Conservation (phyloP, 2,329 filamentous ascomycete genomes). For the Aspergillus brunneoviolaceus region DNA sequence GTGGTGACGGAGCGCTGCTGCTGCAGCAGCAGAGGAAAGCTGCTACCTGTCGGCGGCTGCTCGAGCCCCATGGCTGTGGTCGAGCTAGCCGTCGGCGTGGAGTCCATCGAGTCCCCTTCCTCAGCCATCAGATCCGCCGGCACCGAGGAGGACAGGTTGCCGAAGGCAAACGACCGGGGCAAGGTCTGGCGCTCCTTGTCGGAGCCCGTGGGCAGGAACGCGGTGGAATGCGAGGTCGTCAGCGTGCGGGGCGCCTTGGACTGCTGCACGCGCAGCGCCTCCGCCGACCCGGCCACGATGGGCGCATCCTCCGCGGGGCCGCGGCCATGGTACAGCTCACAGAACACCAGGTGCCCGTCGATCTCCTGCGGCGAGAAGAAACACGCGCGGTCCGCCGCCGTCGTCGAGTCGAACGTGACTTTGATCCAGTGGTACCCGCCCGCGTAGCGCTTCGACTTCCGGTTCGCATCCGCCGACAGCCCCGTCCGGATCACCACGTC, state of each 20-base stretch:
- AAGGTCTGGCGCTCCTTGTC: constrained; percentile 37
- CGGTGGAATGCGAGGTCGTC: constrained; percentile 36
- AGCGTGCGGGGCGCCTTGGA: constrained; percentile 35
- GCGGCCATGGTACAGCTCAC: constrained; percentile 66
- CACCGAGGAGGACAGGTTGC: constrained; percentile 34
- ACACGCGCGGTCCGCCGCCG: constrained; percentile 68
- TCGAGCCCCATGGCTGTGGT: constrained; percentile 38
- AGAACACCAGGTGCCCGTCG: constrained; percentile 68
- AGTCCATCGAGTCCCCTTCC: constrained; percentile 31
- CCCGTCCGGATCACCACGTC: constrained; percentile 67
- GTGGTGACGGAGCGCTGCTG: constrained; percentile 26
- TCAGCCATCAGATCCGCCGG: constrained; percentile 26
- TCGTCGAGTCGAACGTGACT: constrained; percentile 72
- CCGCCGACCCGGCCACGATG: constrained; percentile 51
- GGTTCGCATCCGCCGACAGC: constrained; percentile 70
- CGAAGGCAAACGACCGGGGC: constrained; percentile 42
- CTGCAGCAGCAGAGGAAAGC: constrained; percentile 20
- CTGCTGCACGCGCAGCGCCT: constrained; percentile 25
- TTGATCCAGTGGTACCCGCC: constrained; percentile 93
- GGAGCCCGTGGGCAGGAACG: constrained; percentile 31
- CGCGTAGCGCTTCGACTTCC: constrained; percentile 76
- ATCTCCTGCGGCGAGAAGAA: constrained; percentile 71
- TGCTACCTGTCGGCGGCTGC: neutral
- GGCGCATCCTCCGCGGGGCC: constrained; percentile 65
- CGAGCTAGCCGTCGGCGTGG: constrained; percentile 44